Base-by-base conservation (phyloP, 2,329 filamentous ascomycete genomes). In the Verticillium nonalfalfae region DNA sequence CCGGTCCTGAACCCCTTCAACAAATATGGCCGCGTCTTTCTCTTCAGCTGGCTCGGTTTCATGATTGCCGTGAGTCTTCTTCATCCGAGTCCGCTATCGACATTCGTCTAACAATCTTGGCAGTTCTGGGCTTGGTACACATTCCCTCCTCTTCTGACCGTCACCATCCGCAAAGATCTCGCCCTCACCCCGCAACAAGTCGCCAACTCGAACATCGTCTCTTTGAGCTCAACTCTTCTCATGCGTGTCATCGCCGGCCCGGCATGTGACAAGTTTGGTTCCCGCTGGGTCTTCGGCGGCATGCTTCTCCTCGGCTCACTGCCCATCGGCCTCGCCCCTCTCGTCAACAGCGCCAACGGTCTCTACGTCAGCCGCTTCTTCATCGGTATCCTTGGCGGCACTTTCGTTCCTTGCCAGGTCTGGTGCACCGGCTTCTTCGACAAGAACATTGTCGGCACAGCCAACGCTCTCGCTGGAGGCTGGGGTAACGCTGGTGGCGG, bases 391-490 rank as follows among this genome's bases (percentile, higher is more conserved):
- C 83, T 94, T 0, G 90, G 90, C 50, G 89, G 88, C 2, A 85
- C 86, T 1, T 94, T 94, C 68, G 90, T 94, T 0, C 90, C 90
- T 13, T 96, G 92, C 73, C 92, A 96, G 72, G 93, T 96, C 7
- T 97, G 93, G 91, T 91, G 89, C 10, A 97, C 92, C 0, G 91
- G 89, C 0, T 97, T 96, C 80, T 97, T 92, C 73, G 93, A 97
- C 77, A 95, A 93, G 78, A 95, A 93, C 69, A 83, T 97, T 33
- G 90, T 97, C 18, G 93, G 93, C 57, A 93, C 91, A 6, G 91
- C 92, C 64, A 97, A 97, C 71, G 90, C 91, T 2, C 76, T 97
- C 18, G 89, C 92, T 1, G 93, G 88, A 52, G 93, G 93, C 14
- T 89, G 90, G 78, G 93, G 93, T 59, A 97, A 96, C 68, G 85